phyloP scores from a whole-genome alignment of 2,329 filamentous ascomycete species.

The Diaporthe longicolla region DNA sequence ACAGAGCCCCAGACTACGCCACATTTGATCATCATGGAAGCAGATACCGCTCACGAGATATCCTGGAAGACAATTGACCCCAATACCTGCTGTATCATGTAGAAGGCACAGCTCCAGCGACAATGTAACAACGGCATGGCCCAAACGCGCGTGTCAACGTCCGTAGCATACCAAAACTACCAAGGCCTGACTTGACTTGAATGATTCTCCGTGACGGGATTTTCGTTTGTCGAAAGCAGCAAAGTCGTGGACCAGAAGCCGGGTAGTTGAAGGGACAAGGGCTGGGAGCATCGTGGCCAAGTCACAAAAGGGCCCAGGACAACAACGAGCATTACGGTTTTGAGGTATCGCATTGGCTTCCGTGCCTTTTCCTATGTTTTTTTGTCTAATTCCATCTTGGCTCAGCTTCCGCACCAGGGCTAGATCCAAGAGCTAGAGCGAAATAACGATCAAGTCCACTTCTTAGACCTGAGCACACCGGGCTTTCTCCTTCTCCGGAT shows the following conservation, averaged over 20 bases:
- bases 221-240: neutral
- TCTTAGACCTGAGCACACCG: conserved; percentile 84
- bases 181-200: neutral
- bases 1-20: no score
- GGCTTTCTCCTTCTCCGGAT: conserved; percentile 88
- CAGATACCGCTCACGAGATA: no score
- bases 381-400: conserved; percentile 35
- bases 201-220: no score
- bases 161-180: no score
- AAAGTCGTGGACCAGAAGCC: neutral
- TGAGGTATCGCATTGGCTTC: conserved; percentile 37
- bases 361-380: conserved; percentile 35
- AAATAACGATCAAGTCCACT: conserved; percentile 92
- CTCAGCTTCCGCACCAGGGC: neutral
- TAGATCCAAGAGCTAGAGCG: conserved; percentile 54
- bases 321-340: conserved; percentile 1
- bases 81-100: no score
- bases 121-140: no score
- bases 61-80: no score
- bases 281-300: neutral
- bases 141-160: no score
- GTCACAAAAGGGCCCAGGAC: neutral
- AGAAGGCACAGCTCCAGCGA: no score
- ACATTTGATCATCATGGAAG: no score
- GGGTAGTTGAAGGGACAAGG: neutral